phyloP scores from a whole-genome alignment of 768 basidiomycete species.

The Tulasnella sp. region DNA sequence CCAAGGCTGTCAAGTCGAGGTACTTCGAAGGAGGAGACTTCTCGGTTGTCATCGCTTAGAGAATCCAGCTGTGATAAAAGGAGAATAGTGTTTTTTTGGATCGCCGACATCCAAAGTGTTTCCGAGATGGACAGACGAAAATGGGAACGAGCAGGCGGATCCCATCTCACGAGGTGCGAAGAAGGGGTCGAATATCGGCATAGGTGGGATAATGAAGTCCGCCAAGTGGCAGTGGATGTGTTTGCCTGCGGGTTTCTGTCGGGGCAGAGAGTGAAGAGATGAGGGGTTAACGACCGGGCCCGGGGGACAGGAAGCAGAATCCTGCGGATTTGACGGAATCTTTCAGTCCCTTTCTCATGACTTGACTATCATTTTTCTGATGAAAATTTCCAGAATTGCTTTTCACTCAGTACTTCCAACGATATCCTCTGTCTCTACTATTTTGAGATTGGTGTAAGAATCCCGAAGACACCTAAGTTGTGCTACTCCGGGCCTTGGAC shows the following conservation, averaged over 20 bases:
- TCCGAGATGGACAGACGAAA: not conserved
- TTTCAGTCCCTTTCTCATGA: not conserved
- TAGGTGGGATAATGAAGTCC: not conserved
- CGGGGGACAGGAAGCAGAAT: not conserved
- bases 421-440: not conserved
- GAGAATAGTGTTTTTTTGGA: not conserved
- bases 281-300: not conserved
- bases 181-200: not conserved
- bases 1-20: not conserved
- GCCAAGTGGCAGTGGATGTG: not conserved
- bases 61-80: not conserved
- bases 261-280: not conserved
- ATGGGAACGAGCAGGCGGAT: not conserved
- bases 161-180: not conserved
- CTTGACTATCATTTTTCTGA: not conserved
- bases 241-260: not conserved
- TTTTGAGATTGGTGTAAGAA: not conserved
- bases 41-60: not conserved
- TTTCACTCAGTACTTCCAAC: not conserved
- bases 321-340: not conserved
- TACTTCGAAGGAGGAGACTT: not conserved
- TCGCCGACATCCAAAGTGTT: conserved; percentile 5
- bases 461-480: not conserved
- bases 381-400: not conserved
- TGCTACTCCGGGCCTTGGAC: not conserved